Conservation (phyloP, 148 eudicot species). For the Diospyros lotus region DNA sequence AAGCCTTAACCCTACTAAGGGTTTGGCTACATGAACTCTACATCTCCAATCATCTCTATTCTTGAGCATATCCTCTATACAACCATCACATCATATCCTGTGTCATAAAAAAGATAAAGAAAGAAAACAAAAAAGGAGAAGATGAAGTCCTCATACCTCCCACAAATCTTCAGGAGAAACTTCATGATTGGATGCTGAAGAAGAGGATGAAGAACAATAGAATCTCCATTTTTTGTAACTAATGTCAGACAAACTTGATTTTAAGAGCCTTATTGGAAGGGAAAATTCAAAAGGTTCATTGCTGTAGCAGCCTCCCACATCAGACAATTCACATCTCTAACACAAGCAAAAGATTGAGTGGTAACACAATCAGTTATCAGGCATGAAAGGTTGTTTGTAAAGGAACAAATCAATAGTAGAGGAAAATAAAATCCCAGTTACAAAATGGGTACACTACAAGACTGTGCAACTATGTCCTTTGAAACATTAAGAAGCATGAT, state of each 20-base stretch:
- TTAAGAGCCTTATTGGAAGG: slow-evolving; percentile 25
- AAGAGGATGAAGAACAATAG: slow-evolving; percentile 44
- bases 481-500: not conserved
- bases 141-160: slow-evolving; percentile 53
- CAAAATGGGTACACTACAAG: not conserved
- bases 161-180: slow-evolving; percentile 76
- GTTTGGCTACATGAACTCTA: no score
- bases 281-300: slow-evolving; percentile 36
- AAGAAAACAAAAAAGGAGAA: no score
- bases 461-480: not conserved
- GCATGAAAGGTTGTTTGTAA: not conserved
- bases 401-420: not conserved
- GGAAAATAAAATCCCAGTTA: not conserved
- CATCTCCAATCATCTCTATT: no score
- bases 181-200: slow-evolving; percentile 39
- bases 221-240: slow-evolving; percentile 45
- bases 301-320: slow-evolving; percentile 24
- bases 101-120: no score
- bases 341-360: slow-evolving; percentile 8
- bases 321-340: slow-evolving; percentile 49
- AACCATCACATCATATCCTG: no score
- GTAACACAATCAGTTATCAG: slow-evolving; percentile 1
- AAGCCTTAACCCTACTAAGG: no score
- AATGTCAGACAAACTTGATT: slow-evolving; percentile 23
- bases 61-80: no score